Evolutionary conservation across 1,139 yeast species (phyloP), one percentile per base, ranked within the genome.

Genomic region (Debaryomyces subglobosus): DNA sequence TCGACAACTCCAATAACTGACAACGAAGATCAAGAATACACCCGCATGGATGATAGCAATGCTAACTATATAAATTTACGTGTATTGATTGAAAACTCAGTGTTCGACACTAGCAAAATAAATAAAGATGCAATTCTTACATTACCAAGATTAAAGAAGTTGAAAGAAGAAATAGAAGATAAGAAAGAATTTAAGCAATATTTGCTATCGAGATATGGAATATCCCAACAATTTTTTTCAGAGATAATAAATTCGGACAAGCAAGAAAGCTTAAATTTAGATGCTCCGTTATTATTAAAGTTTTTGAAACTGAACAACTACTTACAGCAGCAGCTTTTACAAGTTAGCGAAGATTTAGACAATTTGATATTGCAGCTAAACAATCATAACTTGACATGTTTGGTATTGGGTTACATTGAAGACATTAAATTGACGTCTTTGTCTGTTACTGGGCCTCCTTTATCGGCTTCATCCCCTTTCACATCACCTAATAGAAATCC

Each of bases 401-500:
- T 76, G 50, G 69, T 72, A 10, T 64, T 76, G 52, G 80, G 80
- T 1, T 76, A 76, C 53, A 71, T 76, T 24, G 80, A 76, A 53
- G 81, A 76, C 57, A 71, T 76, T 18, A 71, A 64, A 49, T 54
- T 67, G 4, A 56, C 68, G 7, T 40, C 61, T 4, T 16, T 46
- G n/a, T 45, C 39, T 24, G 24, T 32, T 3, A 13, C n/a, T 1
- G 37, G 27, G n/a, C 15, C 42, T 13, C 38, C 43, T 21, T 24
- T 25, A 13, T 29, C 36, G 9, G 20, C 39, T 2, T 37, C 43
- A 8, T 37, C 40, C 6, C 38, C 37, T 4, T 32, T 44, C 5
- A 29, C 33, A 12, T 44, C 49, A n/a, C 48, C 51, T 7, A 29
- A 27, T 30, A 23, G 32, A 32, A 16, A 13, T 7, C 25, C 39